Evolutionary conservation across 371 early-diverging fungal genomes (phyloP).

Genomic region (Mucor saturninus): DNA sequence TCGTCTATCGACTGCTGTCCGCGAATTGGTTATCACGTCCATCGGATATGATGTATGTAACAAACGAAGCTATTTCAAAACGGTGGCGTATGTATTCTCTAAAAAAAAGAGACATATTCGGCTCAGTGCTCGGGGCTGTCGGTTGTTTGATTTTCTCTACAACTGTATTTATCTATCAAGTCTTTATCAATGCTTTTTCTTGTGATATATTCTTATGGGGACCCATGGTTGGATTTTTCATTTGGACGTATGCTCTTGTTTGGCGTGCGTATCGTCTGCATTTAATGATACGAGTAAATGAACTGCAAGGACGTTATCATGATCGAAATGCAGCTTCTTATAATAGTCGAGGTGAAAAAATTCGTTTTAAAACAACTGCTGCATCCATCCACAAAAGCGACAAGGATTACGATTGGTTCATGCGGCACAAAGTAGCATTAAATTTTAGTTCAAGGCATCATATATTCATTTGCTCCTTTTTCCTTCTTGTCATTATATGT

Average conservation of each 20-base stretch:
- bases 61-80: constrained; percentile 5
- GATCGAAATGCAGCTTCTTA: background rate
- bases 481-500: background rate
- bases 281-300: constrained; percentile 12
- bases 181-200: constrained; percentile 1
- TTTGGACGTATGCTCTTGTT: constrained; percentile 23
- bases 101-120: constrained; percentile 17
- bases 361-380: background rate
- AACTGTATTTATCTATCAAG: constrained; percentile 8
- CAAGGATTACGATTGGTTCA: constrained; percentile 8
- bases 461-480: background rate
- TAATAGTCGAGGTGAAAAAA: background rate
- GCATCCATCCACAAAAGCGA: background rate
- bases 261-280: constrained; percentile 21
- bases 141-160: constrained; percentile 20
- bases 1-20: constrained; percentile 1
- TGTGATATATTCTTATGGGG: constrained; percentile 26
- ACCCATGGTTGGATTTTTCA: constrained; percentile 15
- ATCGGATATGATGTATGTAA: background rate
- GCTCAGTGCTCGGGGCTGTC: constrained; percentile 10
- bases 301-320: constrained; percentile 6
- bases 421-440: background rate
- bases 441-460: background rate
- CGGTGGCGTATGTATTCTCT: constrained; percentile 23
- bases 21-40: background rate